Percentiles rank a stretch among this genome's conserved stretches.
These are phyloP conservation scores for Calonectria pauciramosa DNA, from an alignment of 2,329 filamentous ascomycete genomes.

Conservation along the genomic window DNA sequence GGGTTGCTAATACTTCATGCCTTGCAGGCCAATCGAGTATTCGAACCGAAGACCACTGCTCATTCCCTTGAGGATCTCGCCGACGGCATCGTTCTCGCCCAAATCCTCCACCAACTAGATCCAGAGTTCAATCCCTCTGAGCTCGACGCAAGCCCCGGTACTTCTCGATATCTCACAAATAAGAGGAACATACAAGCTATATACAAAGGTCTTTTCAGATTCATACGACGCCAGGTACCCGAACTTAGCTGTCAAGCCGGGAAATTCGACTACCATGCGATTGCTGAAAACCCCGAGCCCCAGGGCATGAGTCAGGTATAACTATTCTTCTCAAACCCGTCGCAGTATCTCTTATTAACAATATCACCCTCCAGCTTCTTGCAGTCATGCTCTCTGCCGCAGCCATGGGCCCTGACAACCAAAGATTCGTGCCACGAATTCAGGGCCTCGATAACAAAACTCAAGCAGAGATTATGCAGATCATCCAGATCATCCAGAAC, in stretches of 20 bases:
- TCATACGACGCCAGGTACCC: conserved; percentile 66
- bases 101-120: conserved; percentile 71
- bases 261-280: conserved; percentile 68
- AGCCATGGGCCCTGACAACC: conserved; percentile 70
- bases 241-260: conserved; percentile 66
- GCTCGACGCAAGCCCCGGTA: conserved; percentile 62
- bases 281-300: conserved; percentile 69
- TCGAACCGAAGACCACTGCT: conserved; percentile 60
- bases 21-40: conserved; percentile 54
- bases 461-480: conserved; percentile 61
- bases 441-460: conserved; percentile 57
- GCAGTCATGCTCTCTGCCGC: conserved; percentile 73
- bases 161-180: conserved; percentile 60
- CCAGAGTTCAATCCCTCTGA: conserved; percentile 67
- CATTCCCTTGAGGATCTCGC: conserved; percentile 65
- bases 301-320: conserved; percentile 67
- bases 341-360: conserved; percentile 40
- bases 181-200: conserved; percentile 68
- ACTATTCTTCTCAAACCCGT: conserved; percentile 23
- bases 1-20: conserved; percentile 30
- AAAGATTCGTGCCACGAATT: conserved; percentile 65
- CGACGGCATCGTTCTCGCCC: conserved; percentile 68
- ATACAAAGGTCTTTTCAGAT: conserved; percentile 67
- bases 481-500: conserved; percentile 58
- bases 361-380: conserved; percentile 64